Conservation (phyloP, 2,329 filamentous ascomycete species). For the Laburnicola sp. region DNA sequence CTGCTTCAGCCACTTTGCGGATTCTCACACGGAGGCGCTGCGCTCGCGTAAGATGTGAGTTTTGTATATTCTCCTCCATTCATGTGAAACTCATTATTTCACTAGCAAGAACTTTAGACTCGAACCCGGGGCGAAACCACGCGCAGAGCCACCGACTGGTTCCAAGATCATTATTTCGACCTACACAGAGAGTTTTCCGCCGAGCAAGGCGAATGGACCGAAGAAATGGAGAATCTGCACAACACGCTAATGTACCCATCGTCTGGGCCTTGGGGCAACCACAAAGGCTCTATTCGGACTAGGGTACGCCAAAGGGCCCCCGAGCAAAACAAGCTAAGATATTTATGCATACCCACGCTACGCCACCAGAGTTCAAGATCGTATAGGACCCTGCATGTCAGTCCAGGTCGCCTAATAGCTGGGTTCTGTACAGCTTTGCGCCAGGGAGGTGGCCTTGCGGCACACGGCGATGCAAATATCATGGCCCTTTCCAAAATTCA, state of each 20-base stretch:
- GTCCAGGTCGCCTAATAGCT: too few species aligned
- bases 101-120: neutral
- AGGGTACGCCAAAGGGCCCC: neutral
- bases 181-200: neutral
- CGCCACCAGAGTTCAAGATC: neutral
- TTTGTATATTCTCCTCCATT: neutral
- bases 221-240: neutral
- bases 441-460: too few species aligned
- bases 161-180: slow-evolving; percentile 1
- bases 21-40: neutral
- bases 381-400: neutral
- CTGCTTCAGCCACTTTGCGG: slow-evolving; percentile 5
- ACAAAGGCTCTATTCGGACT: neutral
- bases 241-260: neutral
- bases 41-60: neutral
- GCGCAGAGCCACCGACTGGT: slow-evolving; percentile 1
- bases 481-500: too few species aligned
- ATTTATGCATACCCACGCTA: neutral
- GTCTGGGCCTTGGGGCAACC: neutral
- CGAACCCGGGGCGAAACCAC: neutral
- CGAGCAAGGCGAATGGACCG: neutral
- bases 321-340: neutral
- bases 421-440: too few species aligned
- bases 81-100: neutral
- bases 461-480: too few species aligned